These are phyloP conservation scores for Jamesozyma rosinii DNA, from an alignment of 805 yeast genomes.

Conservation along the genomic window DNA sequence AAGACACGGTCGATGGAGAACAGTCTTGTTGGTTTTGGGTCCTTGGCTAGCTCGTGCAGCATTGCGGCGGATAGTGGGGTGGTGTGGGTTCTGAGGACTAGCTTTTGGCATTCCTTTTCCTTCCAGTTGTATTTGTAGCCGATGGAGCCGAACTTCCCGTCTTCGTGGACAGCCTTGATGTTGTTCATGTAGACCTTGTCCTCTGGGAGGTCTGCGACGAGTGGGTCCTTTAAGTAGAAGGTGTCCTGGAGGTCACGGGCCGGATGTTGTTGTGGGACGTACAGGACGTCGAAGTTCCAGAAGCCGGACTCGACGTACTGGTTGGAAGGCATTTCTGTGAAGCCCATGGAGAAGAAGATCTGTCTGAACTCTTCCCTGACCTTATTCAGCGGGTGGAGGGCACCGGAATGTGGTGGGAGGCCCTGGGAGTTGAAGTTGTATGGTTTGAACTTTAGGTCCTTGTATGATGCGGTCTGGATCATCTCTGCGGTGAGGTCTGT, in stretches of 20 bases:
- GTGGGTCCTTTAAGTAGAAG: constrained; percentile 92
- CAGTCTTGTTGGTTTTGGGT: constrained; percentile 83
- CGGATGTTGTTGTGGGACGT: constrained; percentile 98
- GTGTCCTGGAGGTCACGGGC: constrained; percentile 99
- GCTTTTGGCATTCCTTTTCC: constrained; percentile 76
- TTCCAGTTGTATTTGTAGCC: constrained; percentile 99
- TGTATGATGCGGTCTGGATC: constrained; percentile 78
- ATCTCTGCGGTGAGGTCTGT: constrained; percentile 93
- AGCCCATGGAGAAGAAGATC: constrained; percentile 95
- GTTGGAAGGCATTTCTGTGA: constrained; percentile 97
- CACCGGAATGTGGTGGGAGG: constrained; percentile 75
- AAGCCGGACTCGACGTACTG: constrained; percentile 97
- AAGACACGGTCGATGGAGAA: constrained; percentile 96
- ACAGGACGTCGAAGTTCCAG: constrained; percentile 97
- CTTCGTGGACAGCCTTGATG: constrained; percentile 75
- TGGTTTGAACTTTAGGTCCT: constrained; percentile 76
- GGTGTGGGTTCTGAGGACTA: constrained; percentile 95
- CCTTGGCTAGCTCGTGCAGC: constrained; percentile 77
- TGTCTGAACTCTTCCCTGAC: constrained; percentile 97
- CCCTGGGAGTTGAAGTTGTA: constrained; percentile 97
- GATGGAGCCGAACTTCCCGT: constrained; percentile 85
- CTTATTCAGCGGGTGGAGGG: constrained; percentile 91
- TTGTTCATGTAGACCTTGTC: constrained; percentile 73
- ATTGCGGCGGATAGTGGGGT: constrained; percentile 87
- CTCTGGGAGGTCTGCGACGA: constrained; percentile 67